Base-by-base conservation (phyloP, 1,139 yeast genomes). In the Groenewaldozyma auringiensis region DNA sequence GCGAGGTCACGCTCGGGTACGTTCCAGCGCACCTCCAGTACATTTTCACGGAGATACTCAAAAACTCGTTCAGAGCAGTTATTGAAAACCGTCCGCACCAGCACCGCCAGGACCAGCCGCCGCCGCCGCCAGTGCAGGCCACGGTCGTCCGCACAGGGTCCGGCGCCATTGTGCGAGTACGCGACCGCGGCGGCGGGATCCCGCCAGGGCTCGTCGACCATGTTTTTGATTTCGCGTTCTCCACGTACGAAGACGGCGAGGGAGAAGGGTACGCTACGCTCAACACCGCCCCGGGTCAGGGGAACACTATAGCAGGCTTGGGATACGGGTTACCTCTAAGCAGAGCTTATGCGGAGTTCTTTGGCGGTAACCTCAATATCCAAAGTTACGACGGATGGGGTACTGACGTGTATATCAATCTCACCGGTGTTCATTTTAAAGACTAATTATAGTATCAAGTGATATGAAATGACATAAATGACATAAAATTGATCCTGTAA, bases 311-410 rank as follows among this genome's bases (percentile, higher is more conserved):
- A 31, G 96, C 96, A 0, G 98, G 98, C 0, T 83, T 92, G 85
- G 98, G 98, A 0, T 89, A 87, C 60, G 98, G 98, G 0, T 66
- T 89, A 45, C 97, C 97, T 1, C 68, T 89, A 50, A 85, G 92
- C 67, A 76, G 75, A 57, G 82, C 84, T 0, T 82, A 82, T 56
- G 77, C 81, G 33, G 82, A 78, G 58, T 72, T 80, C 58, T 81
- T 81, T 59, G 81, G 80, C 36, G 97, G 97, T 1, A 77, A 74
- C 63, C 73, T 89, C 51, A 81, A 82, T 36, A 71, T 89, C 34
- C 95, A 88, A 61, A 80, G 84, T 29, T 79, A 87, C 52, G 76
- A 78, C 63, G 95, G 96, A 1, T 79, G 86, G 79, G 98, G 98
- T 6, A 80, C 86, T 0, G 85, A 79, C 54, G 83, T 78, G n/a